Base-by-base conservation (phyloP, 495 filamentous ascomycete genomes). In the Daldinia caldariorum region DNA sequence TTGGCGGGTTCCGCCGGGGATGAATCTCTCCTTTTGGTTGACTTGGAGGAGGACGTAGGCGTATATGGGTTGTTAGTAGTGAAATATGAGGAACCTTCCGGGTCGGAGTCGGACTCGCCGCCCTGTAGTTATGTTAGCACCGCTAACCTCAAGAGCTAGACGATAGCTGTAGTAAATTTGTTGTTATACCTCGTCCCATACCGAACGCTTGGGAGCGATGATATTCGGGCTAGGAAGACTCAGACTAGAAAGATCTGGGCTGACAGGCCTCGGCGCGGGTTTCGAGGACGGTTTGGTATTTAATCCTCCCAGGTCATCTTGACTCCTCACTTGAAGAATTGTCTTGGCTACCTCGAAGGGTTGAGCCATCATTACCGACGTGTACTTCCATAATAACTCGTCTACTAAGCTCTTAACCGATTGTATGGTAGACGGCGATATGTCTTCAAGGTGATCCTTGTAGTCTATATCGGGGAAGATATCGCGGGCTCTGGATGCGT, bases 271-370 rank as follows among this genome's bases (percentile, higher is more conserved):
- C 9, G 70, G 61, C 22, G 67, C 71, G 32, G 79, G 58, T 51
- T 68, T 70, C 31, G 75, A 68, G 31, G 67, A 63, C 18, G 60
- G 51, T 1, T 75, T 70, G 32, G 70, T 63, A 37, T 72, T 68
- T 20, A 82, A 66, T 1, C 80, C 78, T 10, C 80, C 82, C 6
- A 79, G 22, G 51, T 85, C 82, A 63, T 81, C 83, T 69, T 87
- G 85, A 38, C 56, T 78, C 75, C 90, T 89, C 43, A 92, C 89
- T 80, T 99, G 95, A 74, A 98, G 78, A 54, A 98, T 85, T 4
- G 88, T 96, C 87, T 97, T 98, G 72, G 94, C 93, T 62, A 97
- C 93, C 80, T 97, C 94, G 77, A 98, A 97, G 20, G 95, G 95
- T 77, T 98, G 95, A n/a, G 92, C 89, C 67, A 96, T 87, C 69